Conservation (phyloP, 805 yeast genomes). For the Wickerhamiella nectarea region DNA sequence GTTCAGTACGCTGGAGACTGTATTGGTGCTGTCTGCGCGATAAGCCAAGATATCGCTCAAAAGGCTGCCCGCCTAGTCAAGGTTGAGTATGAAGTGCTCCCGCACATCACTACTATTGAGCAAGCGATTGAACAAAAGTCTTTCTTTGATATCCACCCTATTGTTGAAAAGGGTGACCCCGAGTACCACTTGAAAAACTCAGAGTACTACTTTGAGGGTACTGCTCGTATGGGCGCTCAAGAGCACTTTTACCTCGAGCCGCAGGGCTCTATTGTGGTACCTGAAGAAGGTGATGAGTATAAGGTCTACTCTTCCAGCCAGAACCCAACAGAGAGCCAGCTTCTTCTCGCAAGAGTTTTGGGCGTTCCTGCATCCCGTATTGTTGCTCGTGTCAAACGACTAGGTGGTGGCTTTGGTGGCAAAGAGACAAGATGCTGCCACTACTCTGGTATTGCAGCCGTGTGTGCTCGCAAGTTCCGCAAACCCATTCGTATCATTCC, state of each 20-base stretch:
- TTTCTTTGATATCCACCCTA: conserved; percentile 28
- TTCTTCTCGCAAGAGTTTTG: conserved; percentile 31
- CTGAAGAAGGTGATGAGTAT: conserved; percentile 34
- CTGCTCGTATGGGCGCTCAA: conserved; percentile 33
- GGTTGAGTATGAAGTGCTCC: conserved; percentile 31
- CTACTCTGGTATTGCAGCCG: conserved; percentile 29
- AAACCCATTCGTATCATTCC: conserved; percentile 33
- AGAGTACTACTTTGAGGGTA: conserved; percentile 28
- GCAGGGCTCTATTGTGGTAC: conserved; percentile 33
- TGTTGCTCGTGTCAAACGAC: conserved; percentile 31
- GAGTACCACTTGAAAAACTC: conserved; percentile 27
- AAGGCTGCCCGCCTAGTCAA: conserved; percentile 32
- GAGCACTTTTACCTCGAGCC: conserved; percentile 39
- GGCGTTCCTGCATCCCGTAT: conserved; percentile 32
- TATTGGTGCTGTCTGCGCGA: conserved; percentile 32
- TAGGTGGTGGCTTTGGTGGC: conserved; percentile 42
- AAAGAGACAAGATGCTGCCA: conserved; percentile 34
- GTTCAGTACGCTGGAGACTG: conserved; percentile 33
- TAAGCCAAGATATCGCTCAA: conserved; percentile 29
- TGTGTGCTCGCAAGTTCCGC: conserved; percentile 32
- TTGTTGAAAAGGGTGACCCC: conserved; percentile 31
- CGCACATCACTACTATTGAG: conserved; percentile 31
- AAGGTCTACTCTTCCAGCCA: conserved; percentile 34
- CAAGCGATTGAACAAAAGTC: conserved; percentile 32
- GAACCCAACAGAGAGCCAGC: conserved; percentile 35